These are phyloP conservation scores for Saccharum hybrid DNA, from an alignment of 202 grass and related monocot species.

Conservation along the genomic window DNA sequence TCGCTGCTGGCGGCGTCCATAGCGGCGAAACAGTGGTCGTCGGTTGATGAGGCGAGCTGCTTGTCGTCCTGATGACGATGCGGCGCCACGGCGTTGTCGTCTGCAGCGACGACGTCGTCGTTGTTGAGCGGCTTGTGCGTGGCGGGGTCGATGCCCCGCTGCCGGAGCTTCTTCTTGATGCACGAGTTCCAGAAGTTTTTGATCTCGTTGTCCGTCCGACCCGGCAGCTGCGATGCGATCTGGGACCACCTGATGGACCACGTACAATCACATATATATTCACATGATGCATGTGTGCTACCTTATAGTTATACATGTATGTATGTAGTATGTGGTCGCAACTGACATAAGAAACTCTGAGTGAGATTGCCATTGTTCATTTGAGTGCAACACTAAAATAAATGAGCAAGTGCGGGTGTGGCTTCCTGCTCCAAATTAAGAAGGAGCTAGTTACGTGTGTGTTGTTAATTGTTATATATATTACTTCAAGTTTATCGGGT, in stretches of 20 bases:
- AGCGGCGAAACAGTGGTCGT: conserved; percentile 8
- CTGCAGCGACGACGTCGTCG: background rate
- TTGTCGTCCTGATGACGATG: background rate
- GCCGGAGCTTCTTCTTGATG: conserved; percentile 95
- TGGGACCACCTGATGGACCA: conserved; percentile 75
- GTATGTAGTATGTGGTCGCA: too few species aligned
- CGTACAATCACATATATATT: background rate
- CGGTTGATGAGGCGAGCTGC: background rate
- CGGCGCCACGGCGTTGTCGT: background rate
- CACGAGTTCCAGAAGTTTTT: conserved; percentile 99
- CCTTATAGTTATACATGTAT: too few species aligned
- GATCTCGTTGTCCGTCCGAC: conserved; percentile 95
- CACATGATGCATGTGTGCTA: background rate
- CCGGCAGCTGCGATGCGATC: conserved; percentile 89
- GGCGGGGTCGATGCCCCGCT: conserved; percentile 72
- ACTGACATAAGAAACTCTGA: too few species aligned
- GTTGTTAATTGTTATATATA: conserved; percentile 1
- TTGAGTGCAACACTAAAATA: background rate
- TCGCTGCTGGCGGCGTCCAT: conserved; percentile 4
- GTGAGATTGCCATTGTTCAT: background rate
- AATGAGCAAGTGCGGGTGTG: background rate
- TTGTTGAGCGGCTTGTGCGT: conserved; percentile 70
- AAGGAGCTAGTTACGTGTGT: too few species aligned
- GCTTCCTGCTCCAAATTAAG: too few species aligned
- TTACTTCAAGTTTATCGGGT: too few species aligned